Evolutionary conservation across 2,329 filamentous ascomycete genomes (phyloP), one percentile per base, ranked within the genome.

Genomic region (Arachnomyces sp.): DNA sequence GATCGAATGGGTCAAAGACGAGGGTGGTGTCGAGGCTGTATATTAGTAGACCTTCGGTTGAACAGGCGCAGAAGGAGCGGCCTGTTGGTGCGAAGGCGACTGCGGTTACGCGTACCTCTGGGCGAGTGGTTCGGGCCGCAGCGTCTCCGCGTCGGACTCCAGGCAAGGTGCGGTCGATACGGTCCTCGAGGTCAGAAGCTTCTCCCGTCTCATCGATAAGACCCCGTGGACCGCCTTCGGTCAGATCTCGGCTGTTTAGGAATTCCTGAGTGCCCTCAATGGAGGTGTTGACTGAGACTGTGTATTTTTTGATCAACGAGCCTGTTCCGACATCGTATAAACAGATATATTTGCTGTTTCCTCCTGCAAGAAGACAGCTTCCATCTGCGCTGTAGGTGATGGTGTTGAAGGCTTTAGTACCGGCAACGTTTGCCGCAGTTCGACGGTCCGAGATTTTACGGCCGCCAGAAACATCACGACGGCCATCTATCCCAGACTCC

Each of bases 281-380:
- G 2, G 89, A 94, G n/a, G 95, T 72, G 62, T 98, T 98, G 55
- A 95, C 78, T 52, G 86, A 94, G 54, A 96, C 89, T 2, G 90
- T 95, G 58, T 84, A 98, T 59, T 95, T 95, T 62, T 93, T 95
- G 41, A 96, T 71, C 8, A 98, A 69, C 1, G 92, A 87, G 61
- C 92, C 88, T 1, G 90, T 94, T 43, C 81, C 80, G 25, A 94
- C 86, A n/a, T 93, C 90, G 66, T 98, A 98, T 43, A 98, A 65
- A 59, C 92, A 96, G 38, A 98, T 95, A 62, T 94, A 95, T 68
- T 98, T 98, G 80, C 88, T 95, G 71, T 92, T 95, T 25, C 92
- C 92, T 35, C 80, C 89, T 1, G 90, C 92, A 31, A 98, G 71
- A 8, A 98, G 72, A 53, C 92, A 95, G 46, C 80, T 85, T 9